Conservation (phyloP, 768 basidiomycete genomes). For the Leccinum rimulosum region DNA sequence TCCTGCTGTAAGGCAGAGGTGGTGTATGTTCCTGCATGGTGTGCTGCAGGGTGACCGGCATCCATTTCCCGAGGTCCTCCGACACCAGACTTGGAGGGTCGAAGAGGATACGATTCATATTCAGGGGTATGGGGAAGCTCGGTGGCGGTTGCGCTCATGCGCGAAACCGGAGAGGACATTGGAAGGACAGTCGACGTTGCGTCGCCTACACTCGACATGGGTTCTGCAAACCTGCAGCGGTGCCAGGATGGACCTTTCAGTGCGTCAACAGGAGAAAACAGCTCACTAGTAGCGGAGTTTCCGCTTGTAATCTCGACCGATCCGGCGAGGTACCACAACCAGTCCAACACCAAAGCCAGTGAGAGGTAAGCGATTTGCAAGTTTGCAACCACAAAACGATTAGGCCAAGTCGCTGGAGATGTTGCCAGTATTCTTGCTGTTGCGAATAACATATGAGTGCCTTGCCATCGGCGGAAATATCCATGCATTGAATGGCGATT, state of each 20-base stretch:
- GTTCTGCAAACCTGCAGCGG: background rate
- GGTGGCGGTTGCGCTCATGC: slow-evolving; percentile 5
- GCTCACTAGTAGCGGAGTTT: slow-evolving; percentile 1
- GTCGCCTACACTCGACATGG: slow-evolving; percentile 20
- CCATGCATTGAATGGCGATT: slow-evolving; percentile 36
- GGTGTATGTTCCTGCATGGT: background rate
- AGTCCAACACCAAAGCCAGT: slow-evolving; percentile 14
- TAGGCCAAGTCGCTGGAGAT: background rate
- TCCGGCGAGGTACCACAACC: background rate
- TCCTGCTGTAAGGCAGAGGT: background rate
- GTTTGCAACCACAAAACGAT: background rate
- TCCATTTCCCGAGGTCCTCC: slow-evolving; percentile 23
- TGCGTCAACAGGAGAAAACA: background rate
- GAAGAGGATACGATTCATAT: slow-evolving; percentile 1
- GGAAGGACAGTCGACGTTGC: slow-evolving; percentile 13
- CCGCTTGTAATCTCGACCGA: slow-evolving; percentile 12
- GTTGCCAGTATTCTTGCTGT: background rate
- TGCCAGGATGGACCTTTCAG: too few species aligned
- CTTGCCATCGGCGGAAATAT: slow-evolving; percentile 28
- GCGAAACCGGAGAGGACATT: slow-evolving; percentile 14
- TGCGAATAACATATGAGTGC: slow-evolving; percentile 11
- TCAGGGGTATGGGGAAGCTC: slow-evolving; percentile 1
- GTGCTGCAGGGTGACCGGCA: background rate
- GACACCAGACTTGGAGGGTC: slow-evolving; percentile 12
- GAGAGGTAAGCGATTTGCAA: background rate